Evolutionary conservation across 1,284 basidiomycete genomes (phyloP), one percentile per base, ranked within the genome.

Genomic region (Trametes versicolor): DNA sequence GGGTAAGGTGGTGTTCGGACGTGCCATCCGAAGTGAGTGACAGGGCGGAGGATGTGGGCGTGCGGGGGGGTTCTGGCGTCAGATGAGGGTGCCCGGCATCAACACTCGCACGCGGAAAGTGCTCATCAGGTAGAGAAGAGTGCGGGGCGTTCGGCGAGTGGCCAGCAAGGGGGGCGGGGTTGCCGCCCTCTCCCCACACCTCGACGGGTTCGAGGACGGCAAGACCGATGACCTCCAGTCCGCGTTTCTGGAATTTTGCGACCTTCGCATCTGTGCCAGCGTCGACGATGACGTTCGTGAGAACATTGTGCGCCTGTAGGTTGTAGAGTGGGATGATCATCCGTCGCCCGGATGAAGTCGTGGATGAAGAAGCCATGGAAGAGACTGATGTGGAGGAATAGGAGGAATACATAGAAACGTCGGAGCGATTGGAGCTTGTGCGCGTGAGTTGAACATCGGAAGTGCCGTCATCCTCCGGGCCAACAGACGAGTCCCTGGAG

Each of bases 201-300:
- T 97, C 94, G n/a, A 93, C 81, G 1, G 93, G 90, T 74, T 96
- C 95, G 9, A 96, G 81, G 13, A 91, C 74, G 2, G 91, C 93
- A 4, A 96, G 83, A 36, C 90, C 90, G 41, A 92, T 83, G 32
- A 97, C 82, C 74, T 97, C 95, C n/a, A 95, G 81, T 0, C 93
- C 92, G 17, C 93, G 89, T 73, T 91, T 95, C 68, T 87, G 83
- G 75, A 98, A 98, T 74, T 92, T 95, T 19, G 97, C 96, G 13
- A 99, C 91, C 77, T 94, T 95, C 34, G 94, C 94, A 70, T 99
- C 97, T 0, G 97, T 99, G 3, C 96, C 96, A 0, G 95, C 95
- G 73, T 97, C 95, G 36, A 95, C 89, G 62, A 98, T 91, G 34
- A 91, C 90, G 67, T 97, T 97, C 12, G 95, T 92, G 82, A 97